A percentile compares a stretch with the other conserved stretches of the same genome.
These are phyloP conservation scores for Aegilops longissima DNA, from an alignment of 176 grass and related monocot species.

Conservation along the genomic window DNA sequence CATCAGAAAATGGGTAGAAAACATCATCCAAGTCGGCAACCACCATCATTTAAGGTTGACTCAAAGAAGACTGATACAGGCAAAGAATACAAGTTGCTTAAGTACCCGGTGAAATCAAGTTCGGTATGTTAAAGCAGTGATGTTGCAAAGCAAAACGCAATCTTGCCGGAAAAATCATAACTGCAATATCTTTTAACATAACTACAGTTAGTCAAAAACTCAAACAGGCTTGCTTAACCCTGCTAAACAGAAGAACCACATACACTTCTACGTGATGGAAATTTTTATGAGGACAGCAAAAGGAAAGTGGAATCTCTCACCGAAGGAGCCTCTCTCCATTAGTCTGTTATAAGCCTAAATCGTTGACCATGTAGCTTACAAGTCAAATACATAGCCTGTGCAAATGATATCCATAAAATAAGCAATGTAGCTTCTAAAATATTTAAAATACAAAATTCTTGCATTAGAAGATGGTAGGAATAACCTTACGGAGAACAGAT, in stretches of 20 bases:
- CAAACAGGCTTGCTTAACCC: not conserved
- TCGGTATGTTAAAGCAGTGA: not conserved
- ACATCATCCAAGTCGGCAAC: conserved; percentile 86
- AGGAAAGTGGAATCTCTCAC: not conserved
- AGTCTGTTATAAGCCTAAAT: not conserved
- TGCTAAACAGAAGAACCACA: not conserved
- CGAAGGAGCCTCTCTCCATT: not conserved
- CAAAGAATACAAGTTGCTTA: conserved; percentile 27
- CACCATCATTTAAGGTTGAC: conserved; percentile 95
- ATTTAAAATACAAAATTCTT: not conserved
- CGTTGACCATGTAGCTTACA: not conserved
- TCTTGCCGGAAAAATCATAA: not conserved
- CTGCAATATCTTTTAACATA: too few relatives aligned
- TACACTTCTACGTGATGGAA: not conserved
- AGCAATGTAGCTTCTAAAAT: not conserved
- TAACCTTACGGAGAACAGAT: conserved; percentile 6
- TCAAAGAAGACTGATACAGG: conserved; percentile 74
- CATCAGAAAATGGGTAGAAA: conserved; percentile 93
- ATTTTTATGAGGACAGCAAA: not conserved
- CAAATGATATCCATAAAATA: not conserved
- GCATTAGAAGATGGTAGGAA: not conserved
- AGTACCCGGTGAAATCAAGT: conserved; percentile 8
- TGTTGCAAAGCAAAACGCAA: not conserved
- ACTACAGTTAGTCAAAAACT: not conserved
- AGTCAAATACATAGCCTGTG: not conserved